Evolutionary conservation across 2,329 filamentous ascomycete genomes (phyloP), one percentile per base, ranked within the genome.

Genomic region (Zasmidium cellare): DNA sequence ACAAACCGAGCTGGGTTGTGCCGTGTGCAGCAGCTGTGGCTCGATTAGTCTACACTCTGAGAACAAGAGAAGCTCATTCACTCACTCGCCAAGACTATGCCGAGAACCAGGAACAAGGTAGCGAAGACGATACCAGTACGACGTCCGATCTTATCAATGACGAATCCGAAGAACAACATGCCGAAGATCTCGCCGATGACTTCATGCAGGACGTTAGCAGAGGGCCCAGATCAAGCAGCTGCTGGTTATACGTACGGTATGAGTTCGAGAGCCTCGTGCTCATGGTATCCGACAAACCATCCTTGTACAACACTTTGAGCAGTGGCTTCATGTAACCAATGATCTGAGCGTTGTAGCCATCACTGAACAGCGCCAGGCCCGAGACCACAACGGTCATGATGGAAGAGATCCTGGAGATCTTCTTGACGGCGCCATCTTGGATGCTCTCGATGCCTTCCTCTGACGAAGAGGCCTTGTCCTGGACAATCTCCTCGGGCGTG

Each of bases 111-210:
- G 45, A 83, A 71, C 3, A 75, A 51, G 0, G 80, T 83, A 0
- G 81, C 77, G 3, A 74, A 72, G 3, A 82, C 69, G 41, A 78
- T 76, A 12, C 80, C 80, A 0, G 76, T 80, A 45, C 77, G 75
- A 41, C 81, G 74, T n/a, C 81, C 81, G 3, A 82, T 64, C 18
- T 77, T 75, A 62, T 82, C 81, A 60, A 80, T 79, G 6, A 80
- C 65, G 9, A 77, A 70, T 6, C 82, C 81, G 57, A 84, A 83
- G 61, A 78, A 71, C 7, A 84, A 69, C 77, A 84, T 85, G 51
- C 82, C 82, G 51, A 84, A 70, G 55, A 84, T 82, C 69, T 82
- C 79, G 48, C 83, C 83, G 51, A 84, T 78, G 3, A 84, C 25
- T 28, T 6, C 5, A 28, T 5, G 25, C 25, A 28, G 25, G 5